Conservation (phyloP, 1,139 yeast genomes). For the Scheffersomyces cryptocercus region DNA sequence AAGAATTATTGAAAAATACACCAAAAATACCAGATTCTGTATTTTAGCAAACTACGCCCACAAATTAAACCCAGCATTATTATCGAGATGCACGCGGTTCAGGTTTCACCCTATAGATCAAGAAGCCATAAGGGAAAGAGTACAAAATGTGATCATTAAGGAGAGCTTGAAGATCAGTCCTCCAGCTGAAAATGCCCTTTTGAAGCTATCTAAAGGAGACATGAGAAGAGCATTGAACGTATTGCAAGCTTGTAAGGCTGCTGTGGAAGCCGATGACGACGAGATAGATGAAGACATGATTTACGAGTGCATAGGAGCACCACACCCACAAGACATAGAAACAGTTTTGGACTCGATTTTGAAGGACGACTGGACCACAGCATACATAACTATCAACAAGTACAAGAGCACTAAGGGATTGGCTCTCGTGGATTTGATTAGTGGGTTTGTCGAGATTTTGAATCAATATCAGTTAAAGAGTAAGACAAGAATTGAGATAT, state of each 20-base stretch:
- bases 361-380: conserved; percentile 86
- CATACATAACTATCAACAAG: conserved; percentile 62
- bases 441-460: conserved; percentile 72
- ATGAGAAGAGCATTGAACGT: conserved; percentile 96
- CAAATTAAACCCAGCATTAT: conserved; percentile 89
- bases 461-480: conserved; percentile 65
- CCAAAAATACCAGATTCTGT: conserved; percentile 93
- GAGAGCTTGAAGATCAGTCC: conserved; percentile 62
- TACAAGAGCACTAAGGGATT: conserved; percentile 76
- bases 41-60: conserved; percentile 95
- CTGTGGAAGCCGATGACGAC: conserved; percentile 51
- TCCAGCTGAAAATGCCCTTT: conserved; percentile 66
- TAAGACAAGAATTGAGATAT: conserved; percentile 59
- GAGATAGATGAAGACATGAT: conserved; percentile 70
- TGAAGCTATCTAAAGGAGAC: conserved; percentile 81
- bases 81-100: conserved; percentile 93
- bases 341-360: conserved; percentile 73
- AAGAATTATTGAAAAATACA: conserved; percentile 88
- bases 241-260: conserved; percentile 89
- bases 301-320: conserved; percentile 95
- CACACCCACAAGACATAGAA: conserved; percentile 84
- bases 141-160: conserved; percentile 64
- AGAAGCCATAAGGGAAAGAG: conserved; percentile 66
- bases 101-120: conserved; percentile 81
- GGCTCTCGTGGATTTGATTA: conserved; percentile 82